Evolutionary conservation across 2,329 filamentous ascomycete genomes (phyloP).

Genomic region (Alternaria novae-zelandiae): DNA sequence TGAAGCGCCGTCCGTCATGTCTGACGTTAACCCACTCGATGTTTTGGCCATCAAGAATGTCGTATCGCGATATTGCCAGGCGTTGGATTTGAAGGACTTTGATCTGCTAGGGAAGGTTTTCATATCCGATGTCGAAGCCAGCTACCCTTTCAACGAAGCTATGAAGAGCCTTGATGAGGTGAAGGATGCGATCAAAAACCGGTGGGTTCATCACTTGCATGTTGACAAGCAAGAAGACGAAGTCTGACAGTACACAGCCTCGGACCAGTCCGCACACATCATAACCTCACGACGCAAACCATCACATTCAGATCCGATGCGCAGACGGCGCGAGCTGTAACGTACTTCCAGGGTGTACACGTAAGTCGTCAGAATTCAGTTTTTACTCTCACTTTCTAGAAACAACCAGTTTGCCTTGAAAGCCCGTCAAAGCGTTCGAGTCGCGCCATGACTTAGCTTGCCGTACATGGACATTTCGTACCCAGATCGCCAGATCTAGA

Average conservation of each 20-base stretch:
- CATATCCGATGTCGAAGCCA: conserved; percentile 46
- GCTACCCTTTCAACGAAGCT: conserved; percentile 48
- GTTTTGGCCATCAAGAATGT: conserved; percentile 51
- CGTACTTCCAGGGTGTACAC: conserved; percentile 53
- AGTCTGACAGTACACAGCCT: conserved; percentile 35
- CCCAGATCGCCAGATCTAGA: not conserved
- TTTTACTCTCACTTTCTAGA: not conserved
- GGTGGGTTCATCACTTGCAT: conserved; percentile 27
- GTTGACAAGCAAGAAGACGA: not conserved
- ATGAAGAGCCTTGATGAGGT: conserved; percentile 46
- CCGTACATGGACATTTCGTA: not conserved
- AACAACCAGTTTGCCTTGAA: not conserved
- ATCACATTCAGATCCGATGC: conserved; percentile 41
- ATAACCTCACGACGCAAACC: conserved; percentile 52
- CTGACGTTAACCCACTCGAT: conserved; percentile 32
- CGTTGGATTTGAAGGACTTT: conserved; percentile 53
- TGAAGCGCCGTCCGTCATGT: conserved; percentile 8
- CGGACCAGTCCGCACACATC: conserved; percentile 50
- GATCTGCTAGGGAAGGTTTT: conserved; percentile 50
- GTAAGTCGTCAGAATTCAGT: not conserved
- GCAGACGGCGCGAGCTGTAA: conserved; percentile 44
- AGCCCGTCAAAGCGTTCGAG: not conserved
- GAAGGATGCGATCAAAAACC: conserved; percentile 39
- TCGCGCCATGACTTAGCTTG: not conserved
- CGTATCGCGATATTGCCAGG: conserved; percentile 53